Conservation (phyloP, 306 rosid genomes). For the Casuarina cunninghamiana region DNA sequence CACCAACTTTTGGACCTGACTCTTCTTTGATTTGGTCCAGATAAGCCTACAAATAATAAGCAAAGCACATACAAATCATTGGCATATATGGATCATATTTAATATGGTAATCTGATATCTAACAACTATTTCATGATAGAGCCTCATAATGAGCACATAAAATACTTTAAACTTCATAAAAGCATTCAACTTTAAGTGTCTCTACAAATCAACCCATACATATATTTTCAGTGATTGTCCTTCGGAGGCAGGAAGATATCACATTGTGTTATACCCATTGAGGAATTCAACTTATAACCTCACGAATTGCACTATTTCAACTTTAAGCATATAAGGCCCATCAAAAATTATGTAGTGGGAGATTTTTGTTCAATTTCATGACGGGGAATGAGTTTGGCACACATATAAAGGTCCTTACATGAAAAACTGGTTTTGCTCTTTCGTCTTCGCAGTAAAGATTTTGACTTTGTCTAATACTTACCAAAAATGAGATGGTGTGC, state of each 20-base stretch:
- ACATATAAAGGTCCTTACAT: background rate
- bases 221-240: background rate
- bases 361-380: background rate
- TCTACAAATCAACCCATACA: background rate
- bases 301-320: background rate
- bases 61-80: background rate
- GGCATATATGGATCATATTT: background rate
- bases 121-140: background rate
- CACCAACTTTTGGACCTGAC: slow-evolving; percentile 46
- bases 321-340: background rate
- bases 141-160: background rate
- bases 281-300: background rate
- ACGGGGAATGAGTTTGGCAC: background rate
- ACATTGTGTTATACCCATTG: background rate
- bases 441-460: background rate
- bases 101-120: background rate
- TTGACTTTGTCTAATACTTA: background rate
- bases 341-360: background rate
- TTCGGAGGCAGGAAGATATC: background rate
- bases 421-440: background rate
- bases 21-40: slow-evolving; percentile 49
- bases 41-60: slow-evolving; percentile 44
- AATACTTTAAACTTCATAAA: slow-evolving; percentile 2
- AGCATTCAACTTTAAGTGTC: background rate
- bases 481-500: background rate